Base-by-base conservation (phyloP, 345 rosid species). In the Alliaria petiolata region DNA sequence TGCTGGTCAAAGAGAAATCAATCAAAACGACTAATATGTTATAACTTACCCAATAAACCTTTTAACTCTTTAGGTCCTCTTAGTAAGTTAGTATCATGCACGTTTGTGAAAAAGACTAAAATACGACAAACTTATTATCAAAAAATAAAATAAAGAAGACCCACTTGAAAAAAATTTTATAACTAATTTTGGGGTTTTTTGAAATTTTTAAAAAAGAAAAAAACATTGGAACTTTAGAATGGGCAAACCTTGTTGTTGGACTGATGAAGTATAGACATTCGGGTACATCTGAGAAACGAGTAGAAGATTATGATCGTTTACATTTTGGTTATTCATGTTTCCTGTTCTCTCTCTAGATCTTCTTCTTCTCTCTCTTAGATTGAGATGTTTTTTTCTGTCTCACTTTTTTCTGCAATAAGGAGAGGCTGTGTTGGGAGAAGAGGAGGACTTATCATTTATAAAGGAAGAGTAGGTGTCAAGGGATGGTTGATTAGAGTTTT, bases 291-390 rank as follows among this genome's bases (percentile, higher is more conserved):
- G 73, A 51, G 78, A 67, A 52, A 51, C 67, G 73, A 67, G 31
- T 59, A 74, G 78, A 59, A 59, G 62, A 74, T 51, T 67, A 59
- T 59, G 78, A 59, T 67, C 72, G n/a, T n/a, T n/a, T n/a, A n/a
- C n/a, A n/a, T n/a, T n/a, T n/a, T n/a, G n/a, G n/a, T n/a, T n/a
- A 51, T 34, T 51, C 78, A 74, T 74, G 62, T 59, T 67, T 58
- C 55, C 42, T 58, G 52, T 20, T 56, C 57, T 54, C 56, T 62
- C 28, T 20, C 38, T 53, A n/a, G n/a, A n/a, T n/a, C n/a, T n/a
- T n/a, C n/a, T n/a, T n/a, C n/a, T n/a, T n/a, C n/a, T n/a, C n/a
- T n/a, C 58, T 64, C 34, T 73, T n/a, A 25, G 66, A 46, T 43
- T 43, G 20, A 71, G 34, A 12, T 26, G 16, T 52, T 45, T 19